Evolutionary conservation across 345 rosid species (phyloP), one percentile per base, ranked within the genome.

Genomic region (Salix brachista): DNA sequence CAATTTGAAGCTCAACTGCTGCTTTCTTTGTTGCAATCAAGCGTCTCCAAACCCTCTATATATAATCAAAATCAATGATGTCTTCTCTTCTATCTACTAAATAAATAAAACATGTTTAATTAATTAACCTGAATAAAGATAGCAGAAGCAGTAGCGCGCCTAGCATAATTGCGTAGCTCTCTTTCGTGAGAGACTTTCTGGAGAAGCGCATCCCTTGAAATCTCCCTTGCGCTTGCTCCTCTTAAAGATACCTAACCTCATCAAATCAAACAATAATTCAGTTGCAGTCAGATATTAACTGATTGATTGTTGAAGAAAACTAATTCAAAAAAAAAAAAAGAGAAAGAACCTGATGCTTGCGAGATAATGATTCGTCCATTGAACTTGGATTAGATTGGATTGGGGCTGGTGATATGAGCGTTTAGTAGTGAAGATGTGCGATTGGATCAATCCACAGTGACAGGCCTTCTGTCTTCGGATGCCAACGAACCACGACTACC

Each of bases 221-320:
- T 93, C 86, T 95, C 98, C 83, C 76, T 91, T 9, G 86, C 88
- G 73, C 99, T 96, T 46, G 97, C 97, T 36, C 99, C 98, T 80
- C 99, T 91, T 67, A 93, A 86, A 6, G 97, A 96, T 8, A 96
- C 99, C 99, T 96, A 79, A 83, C 74, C 50, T 46, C 50, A 46
- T 46, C 50, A 46, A 17, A 46, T 46, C 50, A 41, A 41, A 41
- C 44, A 46, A 12, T 14, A 46, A 46, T 46, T 11, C 50, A 46
- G 50, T 46, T 46, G 14, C 50, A 46, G 50, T 46, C 23, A 60
- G 23, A 71, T 52, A 48, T 16, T 48, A 28, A 48, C 30, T 18
- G 60, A 32, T 70, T 18, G 26, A 23, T n/a, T 19, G 74, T 52
- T 71, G 32, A 28, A 3, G 25, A 34, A 16, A 36, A 52, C 34